Evolutionary conservation across 2,329 filamentous ascomycete genomes (phyloP), one percentile per base, ranked within the genome.

Genomic region (Lecanicillium sp.): DNA sequence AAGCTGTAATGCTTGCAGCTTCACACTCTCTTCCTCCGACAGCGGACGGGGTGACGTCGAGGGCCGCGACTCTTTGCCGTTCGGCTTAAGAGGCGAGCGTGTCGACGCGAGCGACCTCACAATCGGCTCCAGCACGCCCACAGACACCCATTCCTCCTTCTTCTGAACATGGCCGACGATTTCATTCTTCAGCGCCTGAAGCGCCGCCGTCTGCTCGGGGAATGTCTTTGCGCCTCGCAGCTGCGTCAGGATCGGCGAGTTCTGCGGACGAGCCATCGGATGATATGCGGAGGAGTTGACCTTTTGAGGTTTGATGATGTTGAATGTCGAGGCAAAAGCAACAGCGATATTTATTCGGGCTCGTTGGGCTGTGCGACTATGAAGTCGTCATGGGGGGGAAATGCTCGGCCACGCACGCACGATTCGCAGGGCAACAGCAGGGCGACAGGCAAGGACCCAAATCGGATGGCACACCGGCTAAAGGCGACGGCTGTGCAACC

Each of bases 161-260:
- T 84, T 84, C 64, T 91, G 83, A 27, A 86, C 77, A 65, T 97
- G 89, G 20, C 93, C 93, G 51, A 95, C 82, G 40, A 95, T 78
- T 54, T 93, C 86, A 65, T 95, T 93, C 71, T 95, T 97, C 24
- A 98, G 71, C 35, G 75, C 73, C 55, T 83, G 81, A 37, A 96
- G 74, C 42, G 83, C 78, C 21, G 73, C 69, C 33, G 78, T 69
- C 57, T 78, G 77, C 53, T 83, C 77, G 19, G 66, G 55, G 39
- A 68, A 62, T 29, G 68, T 72, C 53, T 69, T 72, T 9, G 82
- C 75, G 57, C 69, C 75, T 54, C 73, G 73, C 48, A 86, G 70
- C 61, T 81, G 75, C 48, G 73, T 66, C 43, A 83, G 67, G 55
- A 82, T 74, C 45, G 77, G 70, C 43, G 75, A 71, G 49, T 64